Base-by-base conservation (phyloP, 2,329 filamentous ascomycete genomes). In the Stagonosporopsis rhizophila region DNA sequence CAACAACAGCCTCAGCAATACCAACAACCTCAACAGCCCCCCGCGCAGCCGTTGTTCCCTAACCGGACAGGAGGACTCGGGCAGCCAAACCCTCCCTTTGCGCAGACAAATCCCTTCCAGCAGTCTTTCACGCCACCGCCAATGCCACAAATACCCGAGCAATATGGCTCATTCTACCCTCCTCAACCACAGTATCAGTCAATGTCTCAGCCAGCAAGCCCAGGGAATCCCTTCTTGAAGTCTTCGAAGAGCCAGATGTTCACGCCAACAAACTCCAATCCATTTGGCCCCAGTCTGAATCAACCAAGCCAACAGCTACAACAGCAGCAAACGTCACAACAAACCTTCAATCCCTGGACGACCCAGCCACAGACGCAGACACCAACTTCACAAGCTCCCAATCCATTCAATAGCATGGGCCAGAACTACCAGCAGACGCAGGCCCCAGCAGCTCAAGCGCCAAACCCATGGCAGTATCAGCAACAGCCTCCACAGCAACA, bases 1-100 rank as follows among this genome's bases (percentile, higher is more conserved):
- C 59, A 60, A 34, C 68, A 68, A 34, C 65, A 62, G 41, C 64
- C 64, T 22, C 66, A 66, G 51, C 71, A 72, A 40, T 86, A 87
- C 63, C 85, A 58, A 37, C 57, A 54, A 25, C 38, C 87, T 63
- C 85, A 58, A 46, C 56, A 54, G 17, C 27, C 46, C 19, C 64
- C 59, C 27, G 67, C 66, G 35, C 69, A 71, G 34, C 65, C 85
- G 34, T 79, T 92, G 27, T 92, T 93, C 71, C 89, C 90, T 7
- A 87, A 92, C 68, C 87, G 88, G 50, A 93, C 90, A 1, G 89
- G 90, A 50, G 90, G 86, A 20, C 83, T 62, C 57, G 77, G 74
- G 11, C 60, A 74, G 75, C 81, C 79, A 19, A 68, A 56, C 22
- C 70, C 72, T 8, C 72, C 71, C 28, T 75, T 71, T 28, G 67